Conservation (phyloP, 768 basidiomycete species). For the Rhodotorula toruloides region DNA sequence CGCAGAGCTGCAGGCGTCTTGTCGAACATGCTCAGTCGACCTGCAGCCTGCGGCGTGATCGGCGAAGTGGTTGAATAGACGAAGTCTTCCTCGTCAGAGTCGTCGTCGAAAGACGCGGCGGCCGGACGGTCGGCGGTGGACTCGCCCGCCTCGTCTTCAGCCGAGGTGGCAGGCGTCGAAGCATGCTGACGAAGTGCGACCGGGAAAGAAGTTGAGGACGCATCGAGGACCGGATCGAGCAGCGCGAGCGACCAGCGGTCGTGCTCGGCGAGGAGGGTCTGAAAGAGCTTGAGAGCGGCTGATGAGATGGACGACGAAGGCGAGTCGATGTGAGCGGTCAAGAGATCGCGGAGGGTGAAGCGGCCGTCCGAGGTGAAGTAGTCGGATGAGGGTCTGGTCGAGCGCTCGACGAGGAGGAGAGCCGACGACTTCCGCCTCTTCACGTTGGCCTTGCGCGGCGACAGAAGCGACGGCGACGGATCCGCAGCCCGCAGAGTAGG, state of each 20-base stretch:
- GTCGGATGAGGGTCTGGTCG: constrained; percentile 53
- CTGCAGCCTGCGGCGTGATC: not conserved
- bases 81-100: constrained; percentile 30
- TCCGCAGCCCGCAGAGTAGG: no score
- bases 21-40: not conserved
- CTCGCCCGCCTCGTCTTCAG: constrained; percentile 53
- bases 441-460: constrained; percentile 12
- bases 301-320: constrained; percentile 61
- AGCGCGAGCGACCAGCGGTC: constrained; percentile 63
- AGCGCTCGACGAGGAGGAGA: constrained; percentile 81
- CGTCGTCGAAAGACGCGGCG: not conserved
- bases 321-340: constrained; percentile 72
- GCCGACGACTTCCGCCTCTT: constrained; percentile 74
- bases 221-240: constrained; percentile 64
- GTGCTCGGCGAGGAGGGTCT: constrained; percentile 66
- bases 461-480: not conserved
- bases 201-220: constrained; percentile 68
- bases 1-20: not conserved
- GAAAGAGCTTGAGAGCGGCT: constrained; percentile 73
- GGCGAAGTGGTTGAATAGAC: constrained; percentile 27
- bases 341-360: constrained; percentile 84
- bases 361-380: constrained; percentile 84
- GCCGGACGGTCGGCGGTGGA: constrained; percentile 21
- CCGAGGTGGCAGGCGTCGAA: constrained; percentile 46
- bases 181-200: constrained; percentile 50